A percentile compares a stretch with the other conserved stretches of the same genome.
These are phyloP conservation scores for Boletus rubescentipes DNA, from an alignment of 768 basidiomycete genomes.

Conservation along the genomic window DNA sequence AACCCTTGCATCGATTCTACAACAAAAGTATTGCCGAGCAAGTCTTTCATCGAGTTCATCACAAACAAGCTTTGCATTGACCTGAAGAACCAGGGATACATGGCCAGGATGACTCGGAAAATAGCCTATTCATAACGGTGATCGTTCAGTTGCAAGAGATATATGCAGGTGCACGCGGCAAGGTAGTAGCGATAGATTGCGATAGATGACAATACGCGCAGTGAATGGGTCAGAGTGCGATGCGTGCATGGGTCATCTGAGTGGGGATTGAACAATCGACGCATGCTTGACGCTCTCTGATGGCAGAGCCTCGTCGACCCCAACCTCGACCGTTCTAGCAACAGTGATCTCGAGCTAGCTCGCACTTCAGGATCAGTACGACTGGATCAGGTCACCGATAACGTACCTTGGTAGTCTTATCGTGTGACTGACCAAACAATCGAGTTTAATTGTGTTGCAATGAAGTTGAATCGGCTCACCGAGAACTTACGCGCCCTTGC, in stretches of 20 bases:
- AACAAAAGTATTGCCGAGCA: too few relatives aligned
- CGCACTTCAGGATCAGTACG: not conserved
- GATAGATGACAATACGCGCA: too few relatives aligned
- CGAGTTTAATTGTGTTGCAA: not conserved
- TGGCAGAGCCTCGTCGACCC: conserved; percentile 10
- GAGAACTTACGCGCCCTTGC: conserved; percentile 1
- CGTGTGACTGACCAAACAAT: conserved; percentile 7
- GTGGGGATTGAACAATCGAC: conserved; percentile 6
- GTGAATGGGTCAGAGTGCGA: too few relatives aligned
- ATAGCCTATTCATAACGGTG: too few relatives aligned
- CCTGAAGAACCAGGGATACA: too few relatives aligned
- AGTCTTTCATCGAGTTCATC: too few relatives aligned
- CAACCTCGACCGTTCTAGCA: conserved; percentile 30
- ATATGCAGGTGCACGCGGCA: too few relatives aligned
- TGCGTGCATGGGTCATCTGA: not conserved
- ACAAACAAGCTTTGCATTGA: too few relatives aligned
- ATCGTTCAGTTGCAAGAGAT: too few relatives aligned
- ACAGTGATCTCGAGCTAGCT: conserved; percentile 31
- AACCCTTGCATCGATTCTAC: too few relatives aligned
- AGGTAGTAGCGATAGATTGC: too few relatives aligned
- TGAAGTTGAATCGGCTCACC: conserved; percentile 7
- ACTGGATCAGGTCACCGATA: not conserved
- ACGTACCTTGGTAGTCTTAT: conserved; percentile 23
- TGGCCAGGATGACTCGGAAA: too few relatives aligned
- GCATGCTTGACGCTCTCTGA: not conserved